Evolutionary conservation across 352 stramenopile species (phyloP).

Genomic region (Pythium rhizo-oryzae): DNA sequence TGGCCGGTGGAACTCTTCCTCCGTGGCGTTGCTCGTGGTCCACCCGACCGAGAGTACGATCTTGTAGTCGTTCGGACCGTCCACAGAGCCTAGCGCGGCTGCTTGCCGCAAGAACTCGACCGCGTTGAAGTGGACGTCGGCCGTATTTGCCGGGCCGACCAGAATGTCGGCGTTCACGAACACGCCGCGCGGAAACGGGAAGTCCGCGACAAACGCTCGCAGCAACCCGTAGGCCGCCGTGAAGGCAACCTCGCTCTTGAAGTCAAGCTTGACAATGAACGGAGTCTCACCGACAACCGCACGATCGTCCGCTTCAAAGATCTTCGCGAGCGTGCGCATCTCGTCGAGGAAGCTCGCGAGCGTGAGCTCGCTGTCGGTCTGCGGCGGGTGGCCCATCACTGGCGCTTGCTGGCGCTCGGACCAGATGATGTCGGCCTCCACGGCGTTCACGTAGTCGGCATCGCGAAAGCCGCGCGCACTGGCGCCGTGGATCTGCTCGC

Average conservation of each 20-base stretch:
- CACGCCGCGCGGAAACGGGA: slow-evolving; percentile 51
- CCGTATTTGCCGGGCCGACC: slow-evolving; percentile 48
- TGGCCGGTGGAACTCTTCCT: slow-evolving; percentile 52
- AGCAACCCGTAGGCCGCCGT: slow-evolving; percentile 35
- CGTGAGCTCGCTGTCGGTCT: slow-evolving; percentile 55
- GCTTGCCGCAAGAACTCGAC: slow-evolving; percentile 48
- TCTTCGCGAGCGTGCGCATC: slow-evolving; percentile 41
- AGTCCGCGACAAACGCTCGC: slow-evolving; percentile 40
- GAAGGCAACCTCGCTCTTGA: slow-evolving; percentile 67
- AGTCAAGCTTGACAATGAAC: slow-evolving; percentile 75
- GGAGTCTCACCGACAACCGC: slow-evolving; percentile 27
- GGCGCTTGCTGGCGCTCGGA: slow-evolving; percentile 44
- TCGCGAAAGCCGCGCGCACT: slow-evolving; percentile 22
- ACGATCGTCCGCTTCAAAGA: slow-evolving; percentile 3
- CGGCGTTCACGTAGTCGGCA: slow-evolving; percentile 49
- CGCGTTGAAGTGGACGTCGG: slow-evolving; percentile 45
- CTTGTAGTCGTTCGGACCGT: slow-evolving; percentile 51
- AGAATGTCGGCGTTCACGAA: slow-evolving; percentile 80
- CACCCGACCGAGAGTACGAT: slow-evolving; percentile 74
- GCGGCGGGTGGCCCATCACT: slow-evolving; percentile 72
- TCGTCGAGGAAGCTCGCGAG: slow-evolving; percentile 46
- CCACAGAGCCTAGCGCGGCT: slow-evolving; percentile 32
- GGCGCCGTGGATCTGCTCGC: slow-evolving; percentile 34
- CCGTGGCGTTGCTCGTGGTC: slow-evolving; percentile 59
- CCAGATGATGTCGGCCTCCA: slow-evolving; percentile 79